Evolutionary conservation across 1,284 basidiomycete species (phyloP), one percentile per base, ranked within the genome.

Genomic region (Pseudozyma sp.): DNA sequence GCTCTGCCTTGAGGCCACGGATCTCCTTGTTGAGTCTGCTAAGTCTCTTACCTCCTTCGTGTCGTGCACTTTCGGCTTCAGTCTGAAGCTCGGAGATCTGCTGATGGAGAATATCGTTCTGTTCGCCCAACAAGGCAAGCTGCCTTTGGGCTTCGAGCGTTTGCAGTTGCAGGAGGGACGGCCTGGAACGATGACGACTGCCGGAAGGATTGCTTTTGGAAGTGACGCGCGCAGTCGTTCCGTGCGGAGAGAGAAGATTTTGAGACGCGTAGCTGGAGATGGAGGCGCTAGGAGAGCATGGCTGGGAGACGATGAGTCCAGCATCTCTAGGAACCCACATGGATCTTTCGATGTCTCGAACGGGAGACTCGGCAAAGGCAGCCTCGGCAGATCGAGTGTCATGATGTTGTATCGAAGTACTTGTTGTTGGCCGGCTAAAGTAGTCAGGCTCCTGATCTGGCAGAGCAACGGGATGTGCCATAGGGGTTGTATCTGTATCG

Each of bases 51-150:
- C 77, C 64, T 18, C 79, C 80, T 19, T 76, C 70, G 35, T 36
- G 47, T 6, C 79, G 71, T 5, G 78, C 74, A 38, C 54, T 60
- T 39, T 81, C 79, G 3, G 80, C 77, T 56, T 81, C 78, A 34
- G 48, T 36, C 21, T 81, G 78, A n/a, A 82, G 77, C 31, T 78
- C 76, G 1, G 75, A 70, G 34, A 82, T 71, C 45, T 82, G 79
- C 40, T 66, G 70, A 36, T 79, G 70, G 5, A 82, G 70, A 5
- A 67, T 57, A 10, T 82, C 80, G 55, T 82, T 82, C 39, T 80
- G 79, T 49, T 71, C 62, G 55, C 70, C 69, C 11, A 82, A 70
- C 5, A 52, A 52, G 3, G 75, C 77, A 16, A 82, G 76, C 59
- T 80, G 77, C 31, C 64, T 59, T 48, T 81, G 79, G 7, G 77